Conservation (phyloP, 495 filamentous ascomycete genomes). For the Xylaria acuta region DNA sequence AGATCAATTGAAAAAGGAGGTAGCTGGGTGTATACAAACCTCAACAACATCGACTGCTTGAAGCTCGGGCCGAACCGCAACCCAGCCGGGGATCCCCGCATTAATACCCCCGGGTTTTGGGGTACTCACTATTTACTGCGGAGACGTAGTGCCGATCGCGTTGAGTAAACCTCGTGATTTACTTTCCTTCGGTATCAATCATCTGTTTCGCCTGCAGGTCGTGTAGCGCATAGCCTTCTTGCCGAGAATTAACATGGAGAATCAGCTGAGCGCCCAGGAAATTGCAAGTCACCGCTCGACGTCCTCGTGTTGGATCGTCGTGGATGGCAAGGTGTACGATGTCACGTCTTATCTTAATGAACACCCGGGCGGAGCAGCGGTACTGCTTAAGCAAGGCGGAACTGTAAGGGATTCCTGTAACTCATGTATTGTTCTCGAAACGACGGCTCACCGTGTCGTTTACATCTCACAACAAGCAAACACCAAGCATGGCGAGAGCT, state of each 20-base stretch:
- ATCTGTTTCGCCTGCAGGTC: neutral
- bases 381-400: constrained; percentile 71
- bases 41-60: neutral
- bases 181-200: neutral
- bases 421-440: neutral
- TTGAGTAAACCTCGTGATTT: neutral
- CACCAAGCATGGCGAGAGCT: neutral
- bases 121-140: neutral
- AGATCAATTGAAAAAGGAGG: neutral
- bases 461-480: neutral
- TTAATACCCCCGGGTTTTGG: neutral
- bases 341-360: constrained; percentile 73
- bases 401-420: constrained; percentile 23
- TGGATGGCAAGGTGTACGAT: constrained; percentile 76
- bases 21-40: no score
- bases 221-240: neutral
- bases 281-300: constrained; percentile 69
- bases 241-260: constrained; percentile 21
- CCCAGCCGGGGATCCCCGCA: neutral
- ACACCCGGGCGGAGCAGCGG: constrained; percentile 72
- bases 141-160: neutral
- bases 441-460: neutral
- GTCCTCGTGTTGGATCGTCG: constrained; percentile 72
- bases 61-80: neutral
- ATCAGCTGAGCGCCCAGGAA: constrained; percentile 37